These are phyloP conservation scores for Diplodia seriata DNA, from an alignment of 2,329 filamentous ascomycete genomes.

Conservation along the genomic window DNA sequence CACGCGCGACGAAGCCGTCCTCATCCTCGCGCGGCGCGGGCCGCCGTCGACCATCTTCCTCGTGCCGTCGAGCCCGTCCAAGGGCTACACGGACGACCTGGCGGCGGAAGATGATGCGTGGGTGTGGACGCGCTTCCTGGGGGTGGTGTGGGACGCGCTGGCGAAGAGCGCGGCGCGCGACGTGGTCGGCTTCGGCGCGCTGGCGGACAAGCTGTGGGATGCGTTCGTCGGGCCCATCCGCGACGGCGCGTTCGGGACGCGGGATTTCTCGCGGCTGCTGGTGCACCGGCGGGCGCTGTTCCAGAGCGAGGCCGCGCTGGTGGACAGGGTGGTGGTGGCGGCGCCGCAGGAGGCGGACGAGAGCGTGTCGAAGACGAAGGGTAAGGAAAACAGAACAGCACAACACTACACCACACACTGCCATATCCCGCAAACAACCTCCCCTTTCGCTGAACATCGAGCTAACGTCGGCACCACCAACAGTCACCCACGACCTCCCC, in stretches of 20 bases:
- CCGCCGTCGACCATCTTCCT: constrained; percentile 56
- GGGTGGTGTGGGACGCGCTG: constrained; percentile 86
- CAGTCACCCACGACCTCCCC: constrained; percentile 62
- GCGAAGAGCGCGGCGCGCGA: constrained; percentile 81
- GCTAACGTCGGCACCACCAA: constrained; percentile 12
- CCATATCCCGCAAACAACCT: background rate
- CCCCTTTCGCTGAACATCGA: background rate
- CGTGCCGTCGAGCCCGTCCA: constrained; percentile 46
- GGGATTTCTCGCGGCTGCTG: constrained; percentile 85
- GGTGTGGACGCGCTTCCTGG: constrained; percentile 81
- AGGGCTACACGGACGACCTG: constrained; percentile 56
- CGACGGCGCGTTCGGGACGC: constrained; percentile 73
- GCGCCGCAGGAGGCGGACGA: constrained; percentile 3
- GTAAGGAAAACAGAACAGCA: background rate
- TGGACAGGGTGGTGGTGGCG: constrained; percentile 62
- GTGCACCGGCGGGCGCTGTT: constrained; percentile 73
- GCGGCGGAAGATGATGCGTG: constrained; percentile 67
- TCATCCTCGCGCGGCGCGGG: constrained; percentile 67
- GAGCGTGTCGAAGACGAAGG: constrained; percentile 2
- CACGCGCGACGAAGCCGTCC: constrained; percentile 77
- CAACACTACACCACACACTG: background rate
- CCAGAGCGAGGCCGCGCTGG: constrained; percentile 73
- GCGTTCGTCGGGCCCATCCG: constrained; percentile 81
- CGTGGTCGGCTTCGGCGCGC: constrained; percentile 72
- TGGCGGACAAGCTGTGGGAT: constrained; percentile 80